Evolutionary conservation across 148 eudicot species (phyloP).

Genomic region (Chenopodium formosanum): DNA sequence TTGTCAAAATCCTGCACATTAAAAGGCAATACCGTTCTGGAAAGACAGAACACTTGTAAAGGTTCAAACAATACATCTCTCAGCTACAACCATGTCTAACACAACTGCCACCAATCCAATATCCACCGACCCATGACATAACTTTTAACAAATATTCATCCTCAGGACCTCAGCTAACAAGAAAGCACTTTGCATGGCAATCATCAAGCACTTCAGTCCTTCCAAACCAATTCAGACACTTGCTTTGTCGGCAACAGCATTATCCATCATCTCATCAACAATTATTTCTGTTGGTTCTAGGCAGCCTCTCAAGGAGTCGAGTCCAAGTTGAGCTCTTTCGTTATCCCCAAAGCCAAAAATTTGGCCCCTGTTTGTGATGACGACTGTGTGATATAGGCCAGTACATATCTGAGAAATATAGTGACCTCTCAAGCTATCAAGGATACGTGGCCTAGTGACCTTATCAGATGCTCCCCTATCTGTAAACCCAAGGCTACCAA

Average conservation of each 20-base stretch:
- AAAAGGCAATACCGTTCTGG: neutral
- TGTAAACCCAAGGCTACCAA: conserved; percentile 89
- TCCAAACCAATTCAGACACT: conserved; percentile 1
- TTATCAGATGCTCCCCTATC: conserved; percentile 74
- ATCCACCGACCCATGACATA: neutral
- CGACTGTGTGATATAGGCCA: conserved; percentile 86
- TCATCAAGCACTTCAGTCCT: neutral
- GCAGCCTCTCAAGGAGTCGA: conserved; percentile 66
- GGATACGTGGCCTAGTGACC: conserved; percentile 52
- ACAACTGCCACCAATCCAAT: neutral
- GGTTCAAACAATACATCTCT: neutral
- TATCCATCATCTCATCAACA: conserved; percentile 33
- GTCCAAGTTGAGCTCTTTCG: conserved; percentile 92
- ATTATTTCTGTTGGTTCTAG: conserved; percentile 72
- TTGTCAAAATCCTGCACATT: neutral
- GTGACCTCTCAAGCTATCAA: conserved; percentile 63
- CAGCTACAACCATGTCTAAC: conserved; percentile 4
- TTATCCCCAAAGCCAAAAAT: conserved; percentile 94
- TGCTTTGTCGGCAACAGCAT: conserved; percentile 19
- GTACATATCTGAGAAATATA: conserved; percentile 88
- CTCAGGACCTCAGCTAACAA: neutral
- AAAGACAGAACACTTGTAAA: neutral
- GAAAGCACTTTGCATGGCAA: neutral
- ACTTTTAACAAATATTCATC: neutral
- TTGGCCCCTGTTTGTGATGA: conserved; percentile 64